Percentiles rank a stretch among this genome's conserved stretches.
These are phyloP conservation scores for Jackrogersella multiformis DNA, from an alignment of 495 filamentous ascomycete genomes.

Conservation along the genomic window DNA sequence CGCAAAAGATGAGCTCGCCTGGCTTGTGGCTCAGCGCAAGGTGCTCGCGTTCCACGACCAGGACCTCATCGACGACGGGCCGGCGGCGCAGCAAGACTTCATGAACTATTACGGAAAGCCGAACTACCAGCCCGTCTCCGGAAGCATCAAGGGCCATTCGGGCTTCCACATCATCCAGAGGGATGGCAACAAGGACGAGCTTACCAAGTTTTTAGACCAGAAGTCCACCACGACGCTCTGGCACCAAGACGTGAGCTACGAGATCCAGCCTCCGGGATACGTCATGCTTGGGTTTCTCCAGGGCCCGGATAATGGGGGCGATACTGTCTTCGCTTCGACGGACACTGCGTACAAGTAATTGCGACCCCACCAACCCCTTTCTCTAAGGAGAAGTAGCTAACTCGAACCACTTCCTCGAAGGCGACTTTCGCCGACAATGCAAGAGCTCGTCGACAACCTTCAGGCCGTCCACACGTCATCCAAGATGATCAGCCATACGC, in stretches of 20 bases:
- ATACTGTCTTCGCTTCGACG: background rate
- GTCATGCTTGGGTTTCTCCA: background rate
- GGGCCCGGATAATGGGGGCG: background rate
- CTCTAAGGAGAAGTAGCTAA: background rate
- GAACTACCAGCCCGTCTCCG: slow-evolving; percentile 1
- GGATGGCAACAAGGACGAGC: background rate
- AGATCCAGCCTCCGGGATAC: slow-evolving; percentile 1
- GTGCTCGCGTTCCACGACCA: slow-evolving; percentile 1
- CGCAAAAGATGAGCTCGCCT: background rate
- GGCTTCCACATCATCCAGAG: slow-evolving; percentile 3
- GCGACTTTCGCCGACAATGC: background rate
- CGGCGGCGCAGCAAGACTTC: background rate
- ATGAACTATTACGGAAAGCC: slow-evolving; percentile 4
- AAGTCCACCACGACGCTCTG: background rate
- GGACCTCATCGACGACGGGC: slow-evolving; percentile 3
- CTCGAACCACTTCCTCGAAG: background rate
- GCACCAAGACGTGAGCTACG: slow-evolving; percentile 3
- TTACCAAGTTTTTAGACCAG: background rate
- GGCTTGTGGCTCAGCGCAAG: background rate
- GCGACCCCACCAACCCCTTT: background rate
- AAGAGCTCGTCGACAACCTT: background rate
- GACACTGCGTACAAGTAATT: background rate
- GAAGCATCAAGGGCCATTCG: background rate
- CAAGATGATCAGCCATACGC: background rate
- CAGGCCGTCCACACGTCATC: background rate